Conservation (phyloP, 2,329 filamentous ascomycete species). For the Bimuria novae-zelandiae region DNA sequence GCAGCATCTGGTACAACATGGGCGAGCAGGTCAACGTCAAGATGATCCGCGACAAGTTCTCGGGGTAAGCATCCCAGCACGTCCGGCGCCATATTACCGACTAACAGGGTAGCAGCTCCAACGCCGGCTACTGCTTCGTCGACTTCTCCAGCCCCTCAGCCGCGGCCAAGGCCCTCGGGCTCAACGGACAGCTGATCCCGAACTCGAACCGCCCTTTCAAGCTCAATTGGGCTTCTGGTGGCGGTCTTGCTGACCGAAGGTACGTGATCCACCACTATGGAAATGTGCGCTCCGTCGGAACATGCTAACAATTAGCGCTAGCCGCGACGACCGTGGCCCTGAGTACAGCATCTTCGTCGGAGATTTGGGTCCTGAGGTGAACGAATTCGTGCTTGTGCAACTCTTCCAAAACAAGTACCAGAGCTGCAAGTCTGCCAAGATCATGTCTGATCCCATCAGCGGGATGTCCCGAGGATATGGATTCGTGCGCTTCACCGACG, state of each 20-base stretch:
- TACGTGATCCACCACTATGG: conserved; percentile 48
- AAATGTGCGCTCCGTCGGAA: conserved; percentile 8
- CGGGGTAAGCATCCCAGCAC: conserved; percentile 67
- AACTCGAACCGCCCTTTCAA: conserved; percentile 97
- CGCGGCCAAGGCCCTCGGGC: conserved; percentile 84
- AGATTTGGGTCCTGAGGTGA: conserved; percentile 96
- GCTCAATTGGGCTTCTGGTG: conserved; percentile 98
- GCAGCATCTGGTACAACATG: conserved; percentile 91
- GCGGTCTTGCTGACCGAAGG: conserved; percentile 92
- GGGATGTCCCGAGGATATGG: conserved; percentile 98
- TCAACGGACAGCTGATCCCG: conserved; percentile 88
- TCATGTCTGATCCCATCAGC: conserved; percentile 98
- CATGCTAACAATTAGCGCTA: conserved; percentile 32
- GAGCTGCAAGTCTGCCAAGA: conserved; percentile 98
- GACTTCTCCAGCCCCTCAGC: conserved; percentile 84
- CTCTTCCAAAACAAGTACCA: conserved; percentile 96
- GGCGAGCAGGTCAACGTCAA: conserved; percentile 97
- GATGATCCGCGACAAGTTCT: conserved; percentile 99
- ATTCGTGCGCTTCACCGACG: conserved; percentile 95
- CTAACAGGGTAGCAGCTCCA: conserved; percentile 71
- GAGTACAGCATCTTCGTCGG: conserved; percentile 98
- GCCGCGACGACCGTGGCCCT: conserved; percentile 89
- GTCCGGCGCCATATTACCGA: conserved; percentile 7
- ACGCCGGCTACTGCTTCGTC: conserved; percentile 98
- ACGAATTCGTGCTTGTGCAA: conserved; percentile 95